Base-by-base conservation (phyloP, 345 rosid species). In the Sisymbrium altissimum region DNA sequence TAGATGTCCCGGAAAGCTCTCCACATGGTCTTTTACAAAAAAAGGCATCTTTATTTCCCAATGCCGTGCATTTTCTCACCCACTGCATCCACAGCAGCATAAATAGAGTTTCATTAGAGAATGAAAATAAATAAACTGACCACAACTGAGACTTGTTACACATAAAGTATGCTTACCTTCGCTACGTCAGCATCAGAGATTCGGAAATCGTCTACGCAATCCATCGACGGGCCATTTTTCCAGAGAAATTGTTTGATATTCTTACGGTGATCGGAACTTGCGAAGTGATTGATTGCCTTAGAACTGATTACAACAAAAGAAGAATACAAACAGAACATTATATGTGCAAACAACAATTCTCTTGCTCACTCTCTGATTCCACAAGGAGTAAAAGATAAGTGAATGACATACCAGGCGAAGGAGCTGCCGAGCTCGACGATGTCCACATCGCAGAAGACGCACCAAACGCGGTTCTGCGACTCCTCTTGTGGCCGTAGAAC, bases 401-500 rank as follows among this genome's bases (percentile, higher is more conserved):
- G 45, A 52, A 17, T 54, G 12, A 4, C 74, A 71, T 80, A 92
- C 96, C 96, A 88, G 54, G 91, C 89, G 23, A 92, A 86, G 73
- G 83, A 81, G 84, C 91, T 89, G 30, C 75, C 83, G 17, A 74
- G 68, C 79, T 92, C 99, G 40, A 72, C 78, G 17, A 92, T 63
- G 49, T 89, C 96, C 45, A 66, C 41, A 30, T 89, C 97, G 64
- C 99, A 95, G 84, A 92, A 84, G 79, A 87, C 85, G 78, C 95
- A 89, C 97, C 98, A 86, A 38, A 90, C 76, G 64, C 94, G 86
- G 77, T 84, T 85, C 39, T 77, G 83, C 36, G 86, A 84, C 60
- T 87, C 82, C 72, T 76, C 83, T 45, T 87, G 88, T 8, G 87
- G 81, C 18, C 81, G 84, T 44, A 90, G 78, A 63, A 76, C 17